These are phyloP conservation scores for Mortierella sp. DNA, from an alignment of 371 early-diverging fungal species.

Conservation along the genomic window DNA sequence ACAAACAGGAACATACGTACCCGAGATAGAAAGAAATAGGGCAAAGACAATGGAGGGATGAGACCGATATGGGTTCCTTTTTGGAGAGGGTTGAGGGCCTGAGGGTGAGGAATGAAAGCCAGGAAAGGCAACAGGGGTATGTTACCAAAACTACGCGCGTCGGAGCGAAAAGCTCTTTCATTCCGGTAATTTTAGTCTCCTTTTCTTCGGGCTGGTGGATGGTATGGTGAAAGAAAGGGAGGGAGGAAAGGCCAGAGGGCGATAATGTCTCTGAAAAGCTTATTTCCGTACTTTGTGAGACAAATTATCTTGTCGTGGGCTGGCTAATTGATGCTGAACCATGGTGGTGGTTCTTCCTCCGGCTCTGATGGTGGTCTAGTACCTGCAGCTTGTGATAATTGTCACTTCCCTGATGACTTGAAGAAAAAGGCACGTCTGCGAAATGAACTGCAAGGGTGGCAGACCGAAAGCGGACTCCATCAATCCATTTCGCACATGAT, in stretches of 20 bases:
- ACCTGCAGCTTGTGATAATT: no score
- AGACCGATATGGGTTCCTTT: neutral
- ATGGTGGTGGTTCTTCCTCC: no score
- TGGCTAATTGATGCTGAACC: no score
- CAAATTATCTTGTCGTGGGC: neutral
- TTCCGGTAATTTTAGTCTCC: no score
- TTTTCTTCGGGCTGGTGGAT: no score
- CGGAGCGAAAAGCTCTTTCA: neutral
- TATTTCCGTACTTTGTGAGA: neutral
- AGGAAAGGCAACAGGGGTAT: neutral
- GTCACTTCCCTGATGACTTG: no score
- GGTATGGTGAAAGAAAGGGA: neutral
- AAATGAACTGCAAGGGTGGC: no score
- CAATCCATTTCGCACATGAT: neutral
- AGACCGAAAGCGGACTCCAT: no score
- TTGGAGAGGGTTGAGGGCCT: neutral
- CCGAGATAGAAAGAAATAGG: neutral
- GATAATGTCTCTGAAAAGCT: neutral
- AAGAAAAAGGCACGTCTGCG: no score
- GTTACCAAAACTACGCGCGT: constrained; percentile 2
- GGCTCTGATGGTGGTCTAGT: no score
- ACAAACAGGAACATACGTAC: neutral
- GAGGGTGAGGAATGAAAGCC: neutral
- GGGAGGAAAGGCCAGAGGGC: neutral
- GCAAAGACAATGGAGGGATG: constrained; percentile 4